phyloP scores from a whole-genome alignment of 1,139 yeast genomes.

The Meyerozyma smithsonii region DNA sequence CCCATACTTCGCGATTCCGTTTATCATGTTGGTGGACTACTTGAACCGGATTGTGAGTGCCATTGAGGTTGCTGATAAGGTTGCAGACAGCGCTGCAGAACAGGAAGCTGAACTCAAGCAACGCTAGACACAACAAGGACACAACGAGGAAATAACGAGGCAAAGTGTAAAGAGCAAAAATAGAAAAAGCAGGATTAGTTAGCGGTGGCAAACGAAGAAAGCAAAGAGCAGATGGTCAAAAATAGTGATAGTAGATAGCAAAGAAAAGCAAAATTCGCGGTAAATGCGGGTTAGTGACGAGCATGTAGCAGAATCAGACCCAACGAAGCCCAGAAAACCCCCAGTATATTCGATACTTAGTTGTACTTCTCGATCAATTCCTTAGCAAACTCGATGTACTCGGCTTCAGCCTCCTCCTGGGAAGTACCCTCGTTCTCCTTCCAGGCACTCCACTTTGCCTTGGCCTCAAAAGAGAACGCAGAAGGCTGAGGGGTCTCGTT shows the following conservation, averaged over 20 bases:
- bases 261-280: too few relatives aligned
- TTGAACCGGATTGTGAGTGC: neutral
- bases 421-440: constrained; percentile 77
- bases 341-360: constrained; percentile 8
- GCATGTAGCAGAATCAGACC: too few relatives aligned
- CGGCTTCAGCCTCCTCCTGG: constrained; percentile 85
- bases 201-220: neutral
- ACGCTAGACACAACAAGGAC: too few relatives aligned
- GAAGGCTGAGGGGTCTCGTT: constrained; percentile 82
- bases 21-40: constrained; percentile 47
- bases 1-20: constrained; percentile 68
- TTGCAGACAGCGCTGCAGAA: neutral
- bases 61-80: neutral
- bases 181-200: neutral
- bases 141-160: too few relatives aligned
- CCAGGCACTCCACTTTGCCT: constrained; percentile 98
- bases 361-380: constrained; percentile 52
- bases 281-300: too few relatives aligned
- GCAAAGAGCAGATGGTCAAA: too few relatives aligned
- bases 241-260: neutral
- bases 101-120: too few relatives aligned
- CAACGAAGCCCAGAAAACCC: neutral
- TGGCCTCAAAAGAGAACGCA: constrained; percentile 86
- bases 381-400: constrained; percentile 74
- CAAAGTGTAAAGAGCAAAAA: neutral